phyloP scores from a whole-genome alignment of 2,329 filamentous ascomycete species.

The Colletotrichum falcatum region DNA sequence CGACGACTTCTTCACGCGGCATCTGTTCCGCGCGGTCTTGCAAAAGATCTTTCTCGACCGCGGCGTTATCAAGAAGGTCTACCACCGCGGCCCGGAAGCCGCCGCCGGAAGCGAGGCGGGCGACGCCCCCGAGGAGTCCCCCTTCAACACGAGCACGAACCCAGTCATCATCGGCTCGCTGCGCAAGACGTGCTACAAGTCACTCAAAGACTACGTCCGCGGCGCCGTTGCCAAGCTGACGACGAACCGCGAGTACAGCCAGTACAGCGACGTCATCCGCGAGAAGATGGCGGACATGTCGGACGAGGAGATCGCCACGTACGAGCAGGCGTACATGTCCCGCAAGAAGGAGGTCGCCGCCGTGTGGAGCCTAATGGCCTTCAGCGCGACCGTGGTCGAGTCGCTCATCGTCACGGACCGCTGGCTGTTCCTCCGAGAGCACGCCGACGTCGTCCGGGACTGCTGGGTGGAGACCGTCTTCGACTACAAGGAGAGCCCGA shows the following conservation, averaged over 20 bases:
- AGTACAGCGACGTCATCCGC: constrained; percentile 70
- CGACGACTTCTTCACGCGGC: constrained; percentile 88
- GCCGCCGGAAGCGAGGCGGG: constrained; percentile 45
- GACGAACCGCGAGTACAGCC: constrained; percentile 66
- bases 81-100: constrained; percentile 51
- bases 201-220: constrained; percentile 81
- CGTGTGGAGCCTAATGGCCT: constrained; percentile 96
- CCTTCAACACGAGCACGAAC: constrained; percentile 72
- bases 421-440: constrained; percentile 88
- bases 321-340: constrained; percentile 72
- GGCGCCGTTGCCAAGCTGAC: constrained; percentile 84
- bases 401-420: constrained; percentile 90
- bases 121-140: constrained; percentile 47
- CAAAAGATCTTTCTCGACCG: constrained; percentile 93
- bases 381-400: constrained; percentile 90
- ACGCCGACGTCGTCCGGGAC: constrained; percentile 74
- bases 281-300: constrained; percentile 76
- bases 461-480: constrained; percentile 96
- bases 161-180: constrained; percentile 90
- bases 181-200: constrained; percentile 81
- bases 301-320: constrained; percentile 79
- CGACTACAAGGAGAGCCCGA: constrained; percentile 85
- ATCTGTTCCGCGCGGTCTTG: constrained; percentile 91
- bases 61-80: constrained; percentile 76
- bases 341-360: constrained; percentile 86